Evolutionary conservation across 2,329 filamentous ascomycete species (phyloP).

Genomic region (Nannizziopsis arthrosporioides): DNA sequence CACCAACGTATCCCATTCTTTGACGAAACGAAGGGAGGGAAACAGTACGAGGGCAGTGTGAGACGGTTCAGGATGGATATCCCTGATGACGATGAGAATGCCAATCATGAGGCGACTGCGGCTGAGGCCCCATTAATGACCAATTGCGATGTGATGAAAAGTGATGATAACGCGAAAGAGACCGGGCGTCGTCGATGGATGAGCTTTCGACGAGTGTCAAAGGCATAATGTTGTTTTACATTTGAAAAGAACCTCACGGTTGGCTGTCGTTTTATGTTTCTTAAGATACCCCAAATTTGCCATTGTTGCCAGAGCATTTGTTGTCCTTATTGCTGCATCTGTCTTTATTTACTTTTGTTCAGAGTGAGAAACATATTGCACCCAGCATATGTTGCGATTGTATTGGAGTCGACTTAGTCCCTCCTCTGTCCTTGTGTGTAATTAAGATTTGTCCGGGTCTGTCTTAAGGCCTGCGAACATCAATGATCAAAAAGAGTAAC

Average conservation of each 20-base stretch:
- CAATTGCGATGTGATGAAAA: not conserved
- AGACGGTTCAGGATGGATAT: constrained; percentile 37
- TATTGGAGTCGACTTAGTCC: no score
- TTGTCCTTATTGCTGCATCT: not conserved
- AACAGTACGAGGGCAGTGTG: constrained; percentile 35
- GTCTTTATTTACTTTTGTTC: not conserved
- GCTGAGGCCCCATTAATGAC: not conserved
- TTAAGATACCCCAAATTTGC: constrained; percentile 7
- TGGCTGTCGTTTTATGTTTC: not conserved
- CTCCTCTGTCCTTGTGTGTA: no score
- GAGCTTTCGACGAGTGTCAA: not conserved
- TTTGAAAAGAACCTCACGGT: not conserved
- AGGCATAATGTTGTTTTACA: not conserved
- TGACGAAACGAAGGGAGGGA: constrained; percentile 28
- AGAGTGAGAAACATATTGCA: no score
- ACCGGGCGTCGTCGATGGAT: not conserved
- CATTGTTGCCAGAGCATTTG: constrained; percentile 1
- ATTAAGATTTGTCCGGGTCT: no score
- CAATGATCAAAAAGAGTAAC: no score
- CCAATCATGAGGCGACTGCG: not conserved
- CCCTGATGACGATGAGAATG: constrained; percentile 23
- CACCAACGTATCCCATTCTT: constrained; percentile 32
- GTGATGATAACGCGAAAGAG: not conserved
- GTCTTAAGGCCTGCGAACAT: no score
- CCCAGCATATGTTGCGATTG: no score